Percentiles rank a stretch among this genome's conserved stretches.
Conservation (phyloP, 306 rosid genomes). For the Quercus variabilis region DNA sequence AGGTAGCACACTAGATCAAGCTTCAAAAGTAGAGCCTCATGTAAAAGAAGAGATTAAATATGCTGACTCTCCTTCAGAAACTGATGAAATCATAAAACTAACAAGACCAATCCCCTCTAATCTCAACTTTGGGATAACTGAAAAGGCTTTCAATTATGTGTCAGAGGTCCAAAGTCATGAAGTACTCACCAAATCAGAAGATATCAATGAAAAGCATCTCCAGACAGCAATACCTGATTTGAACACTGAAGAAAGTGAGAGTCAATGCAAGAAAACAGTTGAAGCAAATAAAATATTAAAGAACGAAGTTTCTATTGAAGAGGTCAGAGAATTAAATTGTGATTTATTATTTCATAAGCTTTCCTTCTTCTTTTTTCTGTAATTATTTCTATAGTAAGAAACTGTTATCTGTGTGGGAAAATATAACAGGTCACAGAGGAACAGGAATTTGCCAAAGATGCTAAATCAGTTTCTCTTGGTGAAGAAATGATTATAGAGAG, state of each 20-base stretch:
- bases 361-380: background rate
- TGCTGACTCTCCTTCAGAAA: constrained; percentile 5
- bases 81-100: background rate
- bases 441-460: constrained; percentile 1
- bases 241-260: constrained; percentile 12
- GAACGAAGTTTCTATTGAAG: constrained; percentile 4
- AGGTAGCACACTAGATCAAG: background rate
- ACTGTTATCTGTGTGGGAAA: background rate
- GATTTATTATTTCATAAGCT: background rate
- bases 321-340: constrained; percentile 17
- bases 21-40: background rate
- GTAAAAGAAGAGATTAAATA: background rate
- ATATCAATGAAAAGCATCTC: constrained; percentile 12
- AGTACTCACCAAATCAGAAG: constrained; percentile 14
- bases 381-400: background rate
- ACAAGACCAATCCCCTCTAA: background rate
- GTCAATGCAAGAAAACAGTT: background rate
- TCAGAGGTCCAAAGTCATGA: constrained; percentile 12
- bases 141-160: background rate
- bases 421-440: constrained; percentile 19
- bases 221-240: constrained; percentile 6
- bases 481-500: constrained; percentile 8
- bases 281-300: constrained; percentile 17
- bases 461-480: background rate
- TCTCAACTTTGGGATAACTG: background rate